These are phyloP conservation scores for Metschnikowia rubicola DNA, from an alignment of 805 yeast species.

Conservation along the genomic window DNA sequence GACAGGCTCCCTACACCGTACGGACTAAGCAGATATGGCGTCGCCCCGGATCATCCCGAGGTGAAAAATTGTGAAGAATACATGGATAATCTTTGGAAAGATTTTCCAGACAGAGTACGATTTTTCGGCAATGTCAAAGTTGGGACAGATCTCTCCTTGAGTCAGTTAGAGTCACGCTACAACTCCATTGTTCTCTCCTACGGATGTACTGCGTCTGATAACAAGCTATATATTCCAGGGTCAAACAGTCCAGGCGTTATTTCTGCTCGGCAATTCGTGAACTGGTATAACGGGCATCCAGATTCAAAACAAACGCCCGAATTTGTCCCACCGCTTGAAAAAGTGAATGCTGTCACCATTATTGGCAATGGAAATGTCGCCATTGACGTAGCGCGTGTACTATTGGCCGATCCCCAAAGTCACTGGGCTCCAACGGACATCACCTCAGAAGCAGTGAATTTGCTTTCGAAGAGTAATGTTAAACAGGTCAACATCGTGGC, in stretches of 20 bases:
- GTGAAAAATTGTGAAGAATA: constrained; percentile 82
- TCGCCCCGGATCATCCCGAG: constrained; percentile 99
- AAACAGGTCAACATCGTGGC: constrained; percentile 70
- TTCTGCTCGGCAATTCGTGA: constrained; percentile 82
- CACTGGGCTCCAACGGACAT: constrained; percentile 75
- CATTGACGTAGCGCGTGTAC: constrained; percentile 78
- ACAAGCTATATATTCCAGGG: constrained; percentile 58
- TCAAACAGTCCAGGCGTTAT: constrained; percentile 62
- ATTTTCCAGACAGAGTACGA: constrained; percentile 24
- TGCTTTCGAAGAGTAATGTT: constrained; percentile 53
- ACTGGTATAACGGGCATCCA: constrained; percentile 95
- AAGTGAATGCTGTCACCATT: constrained; percentile 64
- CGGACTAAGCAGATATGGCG: constrained; percentile 90
- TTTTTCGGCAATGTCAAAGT: constrained; percentile 72
- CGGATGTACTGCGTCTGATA: constrained; percentile 65
- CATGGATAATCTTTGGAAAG: constrained; percentile 49
- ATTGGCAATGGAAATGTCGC: constrained; percentile 99
- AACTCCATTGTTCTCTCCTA: constrained; percentile 77
- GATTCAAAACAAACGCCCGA: constrained; percentile 30
- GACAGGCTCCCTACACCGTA: constrained; percentile 86
- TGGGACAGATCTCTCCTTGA: constrained; percentile 58
- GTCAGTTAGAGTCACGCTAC: constrained; percentile 51
- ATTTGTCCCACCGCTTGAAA: constrained; percentile 52
- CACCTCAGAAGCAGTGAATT: constrained; percentile 52
- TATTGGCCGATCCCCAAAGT: constrained; percentile 53